Percentiles rank a stretch among this genome's conserved stretches.
Evolutionary conservation across 768 basidiomycete genomes (phyloP).

Genomic region (Boletus pseudo-olivaceus): DNA sequence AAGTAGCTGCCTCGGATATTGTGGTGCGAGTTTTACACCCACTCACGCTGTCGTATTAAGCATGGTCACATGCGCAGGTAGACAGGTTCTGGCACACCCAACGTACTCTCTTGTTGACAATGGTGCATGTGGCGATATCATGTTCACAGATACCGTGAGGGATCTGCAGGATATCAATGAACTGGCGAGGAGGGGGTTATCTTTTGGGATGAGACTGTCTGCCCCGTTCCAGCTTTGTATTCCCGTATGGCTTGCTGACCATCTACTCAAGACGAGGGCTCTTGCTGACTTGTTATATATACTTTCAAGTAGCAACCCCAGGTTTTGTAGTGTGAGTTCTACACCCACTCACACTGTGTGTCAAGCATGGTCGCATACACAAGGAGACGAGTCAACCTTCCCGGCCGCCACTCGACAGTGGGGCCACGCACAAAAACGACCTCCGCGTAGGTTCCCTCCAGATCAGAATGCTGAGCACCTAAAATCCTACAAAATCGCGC

Average conservation of each 20-base stretch:
- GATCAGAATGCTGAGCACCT: not conserved
- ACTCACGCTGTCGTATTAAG: too few relatives aligned
- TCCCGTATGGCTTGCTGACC: not conserved
- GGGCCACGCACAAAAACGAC: not conserved
- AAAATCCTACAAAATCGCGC: not conserved
- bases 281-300: not conserved
- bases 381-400: not conserved
- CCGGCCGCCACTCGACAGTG: not conserved
- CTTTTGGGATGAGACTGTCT: too few relatives aligned
- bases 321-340: not conserved
- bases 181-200: not conserved
- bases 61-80: too few relatives aligned
- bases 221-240: not conserved
- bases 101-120: not conserved
- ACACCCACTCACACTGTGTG: not conserved
- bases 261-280: not conserved
- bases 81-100: not conserved
- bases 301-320: too few relatives aligned
- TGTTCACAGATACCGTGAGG: not conserved
- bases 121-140: not conserved
- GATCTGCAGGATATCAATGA: not conserved
- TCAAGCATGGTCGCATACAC: not conserved
- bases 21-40: too few relatives aligned
- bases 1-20: too few relatives aligned
- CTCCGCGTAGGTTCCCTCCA: not conserved